phyloP scores from a whole-genome alignment of 2,329 filamentous ascomycete genomes.

The Ustilaginoidea virens region DNA sequence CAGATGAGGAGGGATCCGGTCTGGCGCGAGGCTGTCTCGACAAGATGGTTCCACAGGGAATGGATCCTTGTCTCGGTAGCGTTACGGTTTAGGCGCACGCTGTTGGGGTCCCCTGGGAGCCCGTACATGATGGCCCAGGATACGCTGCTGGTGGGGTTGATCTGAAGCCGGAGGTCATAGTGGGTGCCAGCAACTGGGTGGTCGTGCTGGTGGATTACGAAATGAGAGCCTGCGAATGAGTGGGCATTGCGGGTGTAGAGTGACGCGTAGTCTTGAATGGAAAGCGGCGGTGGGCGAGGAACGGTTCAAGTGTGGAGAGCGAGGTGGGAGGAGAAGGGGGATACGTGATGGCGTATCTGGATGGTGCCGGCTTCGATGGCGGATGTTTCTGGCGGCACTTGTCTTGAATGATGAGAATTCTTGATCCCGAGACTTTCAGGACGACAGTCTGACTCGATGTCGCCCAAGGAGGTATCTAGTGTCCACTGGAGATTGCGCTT shows the following conservation, averaged over 20 bases:
- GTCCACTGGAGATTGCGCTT: constrained; percentile 29
- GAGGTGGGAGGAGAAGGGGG: constrained; percentile 21
- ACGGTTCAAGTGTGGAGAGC: constrained; percentile 11
- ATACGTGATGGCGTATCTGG: constrained; percentile 22
- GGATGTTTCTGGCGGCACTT: constrained; percentile 15
- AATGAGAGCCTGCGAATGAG: constrained; percentile 30
- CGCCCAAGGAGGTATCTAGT: constrained; percentile 10
- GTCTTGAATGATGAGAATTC: no score
- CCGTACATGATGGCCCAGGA: constrained; percentile 53
- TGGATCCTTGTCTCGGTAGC: constrained; percentile 48
- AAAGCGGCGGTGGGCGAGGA: constrained; percentile 16
- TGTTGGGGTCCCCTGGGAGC: constrained; percentile 41
- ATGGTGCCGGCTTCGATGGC: constrained; percentile 24
- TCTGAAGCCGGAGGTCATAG: constrained; percentile 56
- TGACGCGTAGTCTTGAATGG: constrained; percentile 17
- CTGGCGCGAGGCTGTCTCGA: constrained; percentile 37
- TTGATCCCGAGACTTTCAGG: no score
- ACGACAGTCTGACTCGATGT: no score
- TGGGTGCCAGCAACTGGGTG: constrained; percentile 53
- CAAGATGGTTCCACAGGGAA: constrained; percentile 44
- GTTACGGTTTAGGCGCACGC: constrained; percentile 36
- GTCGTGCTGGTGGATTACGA: constrained; percentile 60
- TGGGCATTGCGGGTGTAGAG: constrained; percentile 20
- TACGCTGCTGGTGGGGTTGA: constrained; percentile 49
- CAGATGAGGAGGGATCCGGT: constrained; percentile 47